phyloP scores from a whole-genome alignment of 2,329 filamentous ascomycete genomes.

The Colletotrichum plurivorum region DNA sequence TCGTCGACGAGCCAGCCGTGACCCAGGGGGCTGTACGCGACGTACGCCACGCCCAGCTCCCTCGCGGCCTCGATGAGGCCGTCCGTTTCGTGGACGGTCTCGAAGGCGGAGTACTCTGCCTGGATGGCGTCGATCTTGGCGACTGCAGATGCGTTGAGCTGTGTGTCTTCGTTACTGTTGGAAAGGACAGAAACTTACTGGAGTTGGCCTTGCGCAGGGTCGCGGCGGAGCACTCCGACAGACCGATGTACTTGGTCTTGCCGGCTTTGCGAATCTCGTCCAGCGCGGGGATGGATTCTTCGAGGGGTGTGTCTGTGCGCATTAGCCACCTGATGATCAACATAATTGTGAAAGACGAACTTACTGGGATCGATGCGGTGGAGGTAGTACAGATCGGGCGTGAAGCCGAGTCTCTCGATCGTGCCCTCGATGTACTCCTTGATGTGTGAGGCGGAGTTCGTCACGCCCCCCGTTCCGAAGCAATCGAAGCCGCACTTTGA shows the following conservation, averaged over 20 bases:
- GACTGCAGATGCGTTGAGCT: slow-evolving; percentile 48
- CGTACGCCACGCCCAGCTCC: slow-evolving; percentile 58
- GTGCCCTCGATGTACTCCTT: slow-evolving; percentile 64
- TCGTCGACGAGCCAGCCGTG: slow-evolving; percentile 63
- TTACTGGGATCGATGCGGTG: slow-evolving; percentile 60
- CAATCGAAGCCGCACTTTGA: slow-evolving; percentile 62
- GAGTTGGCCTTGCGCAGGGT: slow-evolving; percentile 61
- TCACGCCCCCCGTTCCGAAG: slow-evolving; percentile 51
- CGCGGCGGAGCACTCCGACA: slow-evolving; percentile 61
- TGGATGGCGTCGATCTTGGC: slow-evolving; percentile 62
- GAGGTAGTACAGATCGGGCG: slow-evolving; percentile 61
- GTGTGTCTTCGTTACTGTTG: not conserved
- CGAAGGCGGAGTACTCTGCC: slow-evolving; percentile 58
- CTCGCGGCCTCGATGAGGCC: slow-evolving; percentile 57
- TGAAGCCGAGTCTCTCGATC: slow-evolving; percentile 62
- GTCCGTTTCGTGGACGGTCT: slow-evolving; percentile 44
- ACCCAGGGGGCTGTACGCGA: slow-evolving; percentile 62
- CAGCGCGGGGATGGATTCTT: slow-evolving; percentile 62
- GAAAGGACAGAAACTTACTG: slow-evolving; percentile 47
- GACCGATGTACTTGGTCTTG: slow-evolving; percentile 64
- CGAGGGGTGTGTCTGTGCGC: slow-evolving; percentile 56
- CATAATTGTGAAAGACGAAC: slow-evolving; percentile 37
- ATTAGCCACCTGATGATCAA: not conserved
- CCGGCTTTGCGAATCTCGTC: slow-evolving; percentile 61
- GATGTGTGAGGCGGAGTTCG: slow-evolving; percentile 62